These are phyloP conservation scores for Cryptosporidium parvum DNA, from an alignment of 169 alveolate genomes.

Conservation along the genomic window DNA sequence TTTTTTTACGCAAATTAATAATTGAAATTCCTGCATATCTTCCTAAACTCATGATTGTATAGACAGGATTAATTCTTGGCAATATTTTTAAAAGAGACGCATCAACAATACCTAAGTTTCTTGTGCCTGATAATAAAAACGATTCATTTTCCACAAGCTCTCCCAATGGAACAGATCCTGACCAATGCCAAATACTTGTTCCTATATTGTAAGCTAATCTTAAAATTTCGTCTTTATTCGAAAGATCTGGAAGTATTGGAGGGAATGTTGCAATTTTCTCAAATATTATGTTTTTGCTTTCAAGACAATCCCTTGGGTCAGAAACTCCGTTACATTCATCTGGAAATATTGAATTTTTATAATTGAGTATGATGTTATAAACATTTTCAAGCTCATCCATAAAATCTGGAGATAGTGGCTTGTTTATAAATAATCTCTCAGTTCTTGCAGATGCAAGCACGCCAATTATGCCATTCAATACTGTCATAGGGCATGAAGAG, in stretches of 20 bases:
- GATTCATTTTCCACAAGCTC: constrained; percentile 66
- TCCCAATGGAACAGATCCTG: constrained; percentile 70
- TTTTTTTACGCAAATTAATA: constrained; percentile 1
- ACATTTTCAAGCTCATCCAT: constrained; percentile 56
- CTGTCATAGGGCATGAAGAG: constrained; percentile 51
- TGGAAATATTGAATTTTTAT: constrained; percentile 37
- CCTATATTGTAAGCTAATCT: constrained; percentile 62
- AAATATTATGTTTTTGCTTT: constrained; percentile 21
- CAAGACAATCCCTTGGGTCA: constrained; percentile 35
- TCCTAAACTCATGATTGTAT: constrained; percentile 47
- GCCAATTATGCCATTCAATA: constrained; percentile 58
- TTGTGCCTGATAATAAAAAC: constrained; percentile 46
- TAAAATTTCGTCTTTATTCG: constrained; percentile 37
- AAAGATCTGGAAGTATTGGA: constrained; percentile 63
- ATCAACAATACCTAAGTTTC: constrained; percentile 54
- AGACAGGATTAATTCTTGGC: constrained; percentile 61
- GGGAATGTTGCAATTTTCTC: constrained; percentile 76
- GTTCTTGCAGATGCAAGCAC: constrained; percentile 56
- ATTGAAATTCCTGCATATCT: constrained; percentile 75
- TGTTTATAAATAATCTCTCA: constrained; percentile 16
- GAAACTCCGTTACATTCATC: constrained; percentile 11
- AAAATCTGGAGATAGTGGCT: constrained; percentile 62
- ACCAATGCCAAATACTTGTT: constrained; percentile 76
- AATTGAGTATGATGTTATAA: constrained; percentile 2
- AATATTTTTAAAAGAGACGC: constrained; percentile 61